Base-by-base conservation (phyloP, 208 protist species). In the Jaenimonas drosophilae region DNA sequence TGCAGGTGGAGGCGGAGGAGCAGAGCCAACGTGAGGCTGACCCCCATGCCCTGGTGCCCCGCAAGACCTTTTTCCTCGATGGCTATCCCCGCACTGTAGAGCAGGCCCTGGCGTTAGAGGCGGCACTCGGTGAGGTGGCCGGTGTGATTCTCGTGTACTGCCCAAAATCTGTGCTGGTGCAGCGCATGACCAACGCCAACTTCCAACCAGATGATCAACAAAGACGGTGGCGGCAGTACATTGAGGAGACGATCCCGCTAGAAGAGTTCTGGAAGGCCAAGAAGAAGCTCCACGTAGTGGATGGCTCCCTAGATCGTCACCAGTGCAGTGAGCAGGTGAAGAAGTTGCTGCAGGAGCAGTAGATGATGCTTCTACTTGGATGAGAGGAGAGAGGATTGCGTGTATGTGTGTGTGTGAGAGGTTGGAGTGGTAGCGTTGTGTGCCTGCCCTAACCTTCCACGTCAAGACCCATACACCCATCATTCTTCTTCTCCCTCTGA, bases 1-100 rank as follows among this genome's bases (percentile, higher is more conserved):
- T 33, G 36, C 49, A 67, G 38, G 54, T 49, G 32, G 32, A 59
- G 24, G 48, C 12, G 25, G 6, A 25, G 37, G n/a, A 28, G 32
- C 37, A 45, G 31, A 21, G 29, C 12, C 29, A 41, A 4, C 12
- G 24, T 7, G 41, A 29, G 4, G 26, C 37, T 27, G 6, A 28
- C 21, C 21, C 29, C 30, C 51, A 33, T 16, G 12, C 11, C 5
- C 7, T 25, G 3, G 24, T 60, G 26, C n/a, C n/a, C n/a, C n/a
- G n/a, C n/a, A n/a, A n/a, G n/a, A 23, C 57, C 26, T 44, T 68
- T 26, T 25, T 76, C 11, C 40, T 76, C 0, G 68, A 76, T 21
- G 68, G 63, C 30, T 76, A 64, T 36, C 68, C 68, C n/a, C 55
- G 52, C 9, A 68, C 51, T 24, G 54, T 76, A 17, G 52, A 64